Percentiles rank a stretch among this genome's conserved stretches.
phyloP scores from a whole-genome alignment of 2,329 filamentous ascomycete genomes.

The Nothophaeocryptopus gaeumannii region DNA sequence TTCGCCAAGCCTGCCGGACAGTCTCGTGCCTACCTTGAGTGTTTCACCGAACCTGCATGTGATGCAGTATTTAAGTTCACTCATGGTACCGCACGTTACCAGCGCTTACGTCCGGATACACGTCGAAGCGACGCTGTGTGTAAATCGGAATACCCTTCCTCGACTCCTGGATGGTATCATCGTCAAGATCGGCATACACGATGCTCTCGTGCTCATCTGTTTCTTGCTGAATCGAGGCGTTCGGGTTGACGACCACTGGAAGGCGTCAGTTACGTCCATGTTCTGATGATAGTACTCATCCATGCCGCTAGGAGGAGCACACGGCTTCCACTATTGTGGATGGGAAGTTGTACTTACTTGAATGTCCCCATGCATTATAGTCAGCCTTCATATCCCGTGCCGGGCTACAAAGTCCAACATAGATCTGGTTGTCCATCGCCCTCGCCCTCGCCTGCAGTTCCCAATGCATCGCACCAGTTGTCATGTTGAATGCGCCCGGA shows the following conservation, averaged over 20 bases:
- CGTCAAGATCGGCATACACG: constrained; percentile 68
- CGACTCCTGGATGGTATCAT: constrained; percentile 67
- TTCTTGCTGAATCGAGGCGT: constrained; percentile 76
- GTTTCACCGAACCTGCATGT: too few species aligned
- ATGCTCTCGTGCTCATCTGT: constrained; percentile 75
- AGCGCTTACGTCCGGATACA: constrained; percentile 84
- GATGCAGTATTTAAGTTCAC: constrained; percentile 10
- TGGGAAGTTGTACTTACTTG: constrained; percentile 34
- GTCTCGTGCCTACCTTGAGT: neutral
- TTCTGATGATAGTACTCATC: too few species aligned
- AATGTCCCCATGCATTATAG: constrained; percentile 93
- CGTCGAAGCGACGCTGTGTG: constrained; percentile 84
- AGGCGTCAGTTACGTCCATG: too few species aligned
- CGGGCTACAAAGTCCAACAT: constrained; percentile 88
- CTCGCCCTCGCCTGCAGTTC: constrained; percentile 74
- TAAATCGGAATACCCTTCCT: constrained; percentile 81
- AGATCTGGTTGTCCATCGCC: constrained; percentile 91
- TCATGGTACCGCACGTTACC: constrained; percentile 44
- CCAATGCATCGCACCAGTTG: constrained; percentile 92
- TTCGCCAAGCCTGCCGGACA: too few species aligned
- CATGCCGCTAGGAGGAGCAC: too few species aligned
- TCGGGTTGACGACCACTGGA: constrained; percentile 73
- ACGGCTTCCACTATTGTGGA: too few species aligned
- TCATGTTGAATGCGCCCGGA: constrained; percentile 95
- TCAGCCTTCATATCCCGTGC: constrained; percentile 72